Evolutionary conservation across 225 moss, liverwort and hornwort species (phyloP).

Genomic region (Rhytidiadelphus loreus): DNA sequence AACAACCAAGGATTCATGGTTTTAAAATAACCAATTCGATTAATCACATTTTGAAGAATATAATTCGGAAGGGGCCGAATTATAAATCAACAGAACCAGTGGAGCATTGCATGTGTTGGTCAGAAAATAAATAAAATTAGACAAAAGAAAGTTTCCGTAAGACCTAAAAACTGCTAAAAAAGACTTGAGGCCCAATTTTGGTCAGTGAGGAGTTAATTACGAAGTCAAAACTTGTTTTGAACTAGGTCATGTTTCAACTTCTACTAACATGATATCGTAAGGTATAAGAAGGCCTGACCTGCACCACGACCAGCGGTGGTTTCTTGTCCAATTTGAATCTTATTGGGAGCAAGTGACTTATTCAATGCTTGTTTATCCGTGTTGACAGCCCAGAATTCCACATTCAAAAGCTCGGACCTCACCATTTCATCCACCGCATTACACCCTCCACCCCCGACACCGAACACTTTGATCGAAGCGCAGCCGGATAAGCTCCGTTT

Average conservation of each 20-base stretch:
- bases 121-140: not conserved
- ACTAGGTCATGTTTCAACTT: not conserved
- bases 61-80: not conserved
- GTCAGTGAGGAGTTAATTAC: not conserved
- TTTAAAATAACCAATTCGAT: not conserved
- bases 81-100: not conserved
- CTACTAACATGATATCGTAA: not conserved
- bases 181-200: not conserved
- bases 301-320: conserved; percentile 63
- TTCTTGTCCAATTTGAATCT: conserved; percentile 67
- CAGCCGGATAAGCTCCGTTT: conserved; percentile 44
- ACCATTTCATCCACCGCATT: conserved; percentile 86
- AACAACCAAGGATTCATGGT: not conserved
- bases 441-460: conserved; percentile 73
- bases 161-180: not conserved
- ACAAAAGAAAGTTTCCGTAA: not conserved
- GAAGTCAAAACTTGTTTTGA: not conserved
- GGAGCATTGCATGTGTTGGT: not conserved
- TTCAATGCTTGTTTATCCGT: conserved; percentile 68
- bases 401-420: conserved; percentile 59
- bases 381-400: conserved; percentile 74
- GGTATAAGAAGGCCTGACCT: conserved; percentile 15
- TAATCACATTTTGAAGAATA: not conserved
- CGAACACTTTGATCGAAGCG: conserved; percentile 71
- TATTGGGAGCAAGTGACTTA: conserved; percentile 61